Percentiles rank a stretch among this genome's conserved stretches.
Conservation (phyloP, 345 rosid species). For the Brassica rapa region DNA sequence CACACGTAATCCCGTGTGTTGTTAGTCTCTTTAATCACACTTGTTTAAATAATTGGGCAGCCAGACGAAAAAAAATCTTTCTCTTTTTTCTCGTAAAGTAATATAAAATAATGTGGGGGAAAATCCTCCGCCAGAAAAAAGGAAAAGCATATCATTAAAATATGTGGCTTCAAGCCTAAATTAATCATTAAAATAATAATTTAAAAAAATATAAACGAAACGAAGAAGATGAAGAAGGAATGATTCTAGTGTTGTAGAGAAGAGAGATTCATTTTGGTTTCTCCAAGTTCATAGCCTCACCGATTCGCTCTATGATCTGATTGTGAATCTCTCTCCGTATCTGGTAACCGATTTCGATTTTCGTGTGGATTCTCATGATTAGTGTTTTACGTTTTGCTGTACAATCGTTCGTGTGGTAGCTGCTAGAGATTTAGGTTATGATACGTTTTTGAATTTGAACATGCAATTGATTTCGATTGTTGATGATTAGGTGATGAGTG, state of each 20-base stretch:
- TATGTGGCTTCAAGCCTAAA: slow-evolving; percentile 28
- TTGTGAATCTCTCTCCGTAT: slow-evolving; percentile 32
- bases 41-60: slow-evolving; percentile 10
- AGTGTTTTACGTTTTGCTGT: background rate
- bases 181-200: slow-evolving; percentile 19
- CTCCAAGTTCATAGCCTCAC: slow-evolving; percentile 37
- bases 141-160: slow-evolving; percentile 20
- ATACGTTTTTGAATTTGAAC: slow-evolving; percentile 7
- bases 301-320: slow-evolving; percentile 27
- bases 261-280: slow-evolving; percentile 25
- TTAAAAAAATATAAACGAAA: background rate
- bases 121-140: slow-evolving; percentile 40
- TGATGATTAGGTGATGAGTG: slow-evolving; percentile 28
- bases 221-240: slow-evolving; percentile 30
- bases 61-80: slow-evolving; percentile 19
- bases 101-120: slow-evolving; percentile 28
- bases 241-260: slow-evolving; percentile 6
- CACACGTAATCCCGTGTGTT: slow-evolving; percentile 25
- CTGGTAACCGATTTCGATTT: slow-evolving; percentile 26
- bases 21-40: background rate
- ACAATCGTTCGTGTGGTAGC: background rate
- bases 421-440: background rate
- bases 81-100: background rate
- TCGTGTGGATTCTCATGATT: slow-evolving; percentile 11
- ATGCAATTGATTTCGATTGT: slow-evolving; percentile 5